Evolutionary conservation across 225 moss, liverwort and hornwort genomes (phyloP), one percentile per base, ranked within the genome.

Genomic region (Pleurozium schreberi): DNA sequence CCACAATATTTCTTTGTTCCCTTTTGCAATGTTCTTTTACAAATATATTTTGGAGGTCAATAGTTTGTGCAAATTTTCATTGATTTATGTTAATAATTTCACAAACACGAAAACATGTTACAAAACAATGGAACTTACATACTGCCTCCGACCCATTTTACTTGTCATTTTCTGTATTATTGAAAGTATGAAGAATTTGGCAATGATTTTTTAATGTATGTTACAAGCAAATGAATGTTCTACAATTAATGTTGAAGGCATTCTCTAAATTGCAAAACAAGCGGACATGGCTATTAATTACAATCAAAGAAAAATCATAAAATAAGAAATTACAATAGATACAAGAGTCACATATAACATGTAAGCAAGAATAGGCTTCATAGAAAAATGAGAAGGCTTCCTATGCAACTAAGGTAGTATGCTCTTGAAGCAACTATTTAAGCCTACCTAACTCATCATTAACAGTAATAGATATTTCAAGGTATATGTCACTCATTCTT

Each of bases 101-200:
- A 6, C 20, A 4, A 4, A 17, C 2, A 49, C 0, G 0, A 47
- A 0, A 19, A 31, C 2, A 7, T 7, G 1, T 49, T 31, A 1
- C 11, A 31, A 19, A 4, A 3, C 2, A 11, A 0, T 27, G 1
- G 8, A 50, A 21, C 49, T 8, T 50, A 21, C 8, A 33, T 13
- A 33, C 5, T 13, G 5, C 33, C 2, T 50, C 0, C 3, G 0
- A 50, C 2, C 3, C 21, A 75, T 50, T 50, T 20, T 75, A 8
- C 1, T 8, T 34, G 8, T 50, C 8, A 47, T 50, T 34, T 33
- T 33, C 50, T 33, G 20, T 20, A 50, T 3, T 20, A 33, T 50
- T 75, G 3, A 33, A 75, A 50, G 7, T 49, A 31, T 49, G 34
- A 75, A 52, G 0, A 13, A 52, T 75, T 75, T 20, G 12, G 2